Evolutionary conservation across 2,329 filamentous ascomycete genomes (phyloP), one percentile per base, ranked within the genome.

Genomic region (Emydomyces testavorans): DNA sequence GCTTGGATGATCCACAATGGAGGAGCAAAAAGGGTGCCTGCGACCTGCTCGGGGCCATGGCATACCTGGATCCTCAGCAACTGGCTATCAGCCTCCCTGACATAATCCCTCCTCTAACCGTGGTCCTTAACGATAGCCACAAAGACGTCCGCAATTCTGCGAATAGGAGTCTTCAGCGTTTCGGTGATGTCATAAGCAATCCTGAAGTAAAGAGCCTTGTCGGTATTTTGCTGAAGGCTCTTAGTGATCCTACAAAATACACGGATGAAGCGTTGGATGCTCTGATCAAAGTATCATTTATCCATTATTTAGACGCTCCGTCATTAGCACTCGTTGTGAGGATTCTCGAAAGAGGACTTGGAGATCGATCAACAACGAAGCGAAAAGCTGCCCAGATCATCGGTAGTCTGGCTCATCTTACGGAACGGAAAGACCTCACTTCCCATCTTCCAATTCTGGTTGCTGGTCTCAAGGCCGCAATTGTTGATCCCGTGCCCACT

Each of bases 11-110:
- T 54, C 80, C 85, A 46, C 90, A 96, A 65, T 98, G 92, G 92
- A 83, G 92, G 60, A 96, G 88, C 70, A 96, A 98, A 69, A 94
- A 94, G 70, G 92, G 93, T 57, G 92, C 92, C 46, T 98, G 92
- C 62, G 92, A 98, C 62, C 81, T 94, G 21, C 76, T 98, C 11
- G 92, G 92, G 63, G 92, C 92, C 53, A 98, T 98, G 92, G 93
- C 92, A 4, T 98, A 98, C 63, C 78, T 98, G 26, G 92, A 96
- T 63, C 90, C 93, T 6, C 85, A 95, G 55, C 92, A 98, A 64
- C 77, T 98, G 15, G 88, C 92, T 1, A 77, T 83, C 57, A 96
- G 89, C 63, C 71, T 98, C 58, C 92, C 92, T 1, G 89, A 94
- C 49, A 98, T 98, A 57, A 98, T 98, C 56, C 92, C 93, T 21